Evolutionary conservation across 1,139 yeast species (phyloP).

Genomic region (Debaryomycetaceae sp.): DNA sequence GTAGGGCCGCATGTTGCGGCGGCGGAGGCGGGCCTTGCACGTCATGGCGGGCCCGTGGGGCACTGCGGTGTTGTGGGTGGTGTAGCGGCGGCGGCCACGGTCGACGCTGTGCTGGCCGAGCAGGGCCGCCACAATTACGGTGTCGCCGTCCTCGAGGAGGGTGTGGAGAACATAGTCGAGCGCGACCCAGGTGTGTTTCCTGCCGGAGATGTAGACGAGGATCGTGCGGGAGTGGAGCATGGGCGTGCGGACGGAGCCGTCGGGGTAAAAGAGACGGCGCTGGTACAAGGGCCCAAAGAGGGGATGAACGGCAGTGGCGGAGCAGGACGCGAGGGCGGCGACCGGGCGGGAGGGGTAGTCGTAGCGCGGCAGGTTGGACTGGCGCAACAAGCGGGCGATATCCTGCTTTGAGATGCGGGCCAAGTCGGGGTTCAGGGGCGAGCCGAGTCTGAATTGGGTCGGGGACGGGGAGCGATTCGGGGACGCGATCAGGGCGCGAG

Average conservation of each 20-base stretch:
- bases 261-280: constrained; percentile 10
- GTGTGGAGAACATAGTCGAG: constrained; percentile 53
- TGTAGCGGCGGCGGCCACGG: constrained; percentile 1
- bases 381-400: constrained; percentile 2
- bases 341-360: constrained; percentile 44
- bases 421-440: not conserved
- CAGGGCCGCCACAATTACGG: constrained; percentile 45
- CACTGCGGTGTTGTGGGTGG: not conserved
- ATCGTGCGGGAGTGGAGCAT: constrained; percentile 43
- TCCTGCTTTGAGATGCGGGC: constrained; percentile 1
- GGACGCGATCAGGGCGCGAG: constrained; percentile 3
- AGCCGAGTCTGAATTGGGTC: no score
- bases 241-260: constrained; percentile 13
- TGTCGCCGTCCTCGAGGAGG: constrained; percentile 51
- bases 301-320: constrained; percentile 35
- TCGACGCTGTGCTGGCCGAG: constrained; percentile 9
- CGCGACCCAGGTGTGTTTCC: constrained; percentile 73
- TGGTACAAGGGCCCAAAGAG: constrained; percentile 28
- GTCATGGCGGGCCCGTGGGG: constrained; percentile 12
- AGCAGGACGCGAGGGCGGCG: constrained; percentile 40
- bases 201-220: constrained; percentile 55
- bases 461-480: constrained; percentile 1
- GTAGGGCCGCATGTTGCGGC: constrained; percentile 25
- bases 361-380: not conserved
- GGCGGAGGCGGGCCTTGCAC: constrained; percentile 20